Percentiles rank a stretch among this genome's conserved stretches.
Evolutionary conservation across 768 basidiomycete species (phyloP).

Genomic region (Lactarius sanguifluus): DNA sequence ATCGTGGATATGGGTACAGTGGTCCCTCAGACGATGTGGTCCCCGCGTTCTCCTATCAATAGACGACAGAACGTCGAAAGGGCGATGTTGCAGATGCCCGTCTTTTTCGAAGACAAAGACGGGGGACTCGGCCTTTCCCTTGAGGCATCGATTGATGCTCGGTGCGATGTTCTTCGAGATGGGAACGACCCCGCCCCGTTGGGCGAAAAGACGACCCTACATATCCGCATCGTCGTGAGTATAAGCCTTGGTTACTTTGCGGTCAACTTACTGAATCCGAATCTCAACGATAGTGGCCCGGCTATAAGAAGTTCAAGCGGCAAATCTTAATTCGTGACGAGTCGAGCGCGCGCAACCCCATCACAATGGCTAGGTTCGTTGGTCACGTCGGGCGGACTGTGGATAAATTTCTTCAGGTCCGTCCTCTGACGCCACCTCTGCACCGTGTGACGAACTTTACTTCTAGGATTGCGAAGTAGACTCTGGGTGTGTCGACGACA

Average conservation of each 20-base stretch:
- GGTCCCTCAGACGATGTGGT: neutral
- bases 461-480: neutral
- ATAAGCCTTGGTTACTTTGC: too few species aligned
- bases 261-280: neutral
- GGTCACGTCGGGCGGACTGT: neutral
- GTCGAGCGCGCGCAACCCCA: neutral
- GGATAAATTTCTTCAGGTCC: neutral
- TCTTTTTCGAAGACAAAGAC: neutral
- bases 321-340: slow-evolving; percentile 8
- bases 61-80: neutral
- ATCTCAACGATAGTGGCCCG: neutral
- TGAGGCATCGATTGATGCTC: neutral
- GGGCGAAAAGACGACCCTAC: neutral
- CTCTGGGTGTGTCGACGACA: neutral
- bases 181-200: neutral
- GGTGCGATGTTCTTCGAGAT: neutral
- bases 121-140: neutral
- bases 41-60: neutral
- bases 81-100: neutral
- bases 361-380: neutral
- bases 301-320: neutral
- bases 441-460: neutral
- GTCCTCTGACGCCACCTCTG: neutral
- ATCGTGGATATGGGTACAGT: neutral
- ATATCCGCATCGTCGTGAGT: neutral